Evolutionary conservation across 163 green algal genomes (phyloP).

Genomic region (Volvox carteri): DNA sequence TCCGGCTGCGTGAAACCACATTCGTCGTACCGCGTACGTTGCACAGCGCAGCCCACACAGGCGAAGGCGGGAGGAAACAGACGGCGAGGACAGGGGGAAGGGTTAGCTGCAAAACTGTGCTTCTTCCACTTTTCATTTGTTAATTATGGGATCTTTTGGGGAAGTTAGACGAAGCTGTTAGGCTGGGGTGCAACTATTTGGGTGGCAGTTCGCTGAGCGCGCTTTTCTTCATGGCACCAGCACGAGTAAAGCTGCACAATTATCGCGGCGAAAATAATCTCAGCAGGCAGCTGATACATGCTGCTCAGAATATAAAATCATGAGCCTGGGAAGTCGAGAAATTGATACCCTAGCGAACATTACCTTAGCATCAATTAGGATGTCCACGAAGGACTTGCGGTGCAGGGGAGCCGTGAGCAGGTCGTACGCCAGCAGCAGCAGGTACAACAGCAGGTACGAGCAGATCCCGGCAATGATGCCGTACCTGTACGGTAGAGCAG

Average conservation of each 20-base stretch:
- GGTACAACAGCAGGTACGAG: constrained; percentile 73
- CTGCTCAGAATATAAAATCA: background rate
- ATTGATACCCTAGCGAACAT: background rate
- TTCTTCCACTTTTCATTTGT: no score
- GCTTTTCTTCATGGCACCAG: background rate
- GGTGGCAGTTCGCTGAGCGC: background rate
- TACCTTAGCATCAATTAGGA: constrained; percentile 44
- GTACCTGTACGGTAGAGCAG: no score
- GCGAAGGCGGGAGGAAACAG: no score
- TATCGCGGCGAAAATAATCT: background rate
- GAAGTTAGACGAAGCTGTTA: background rate
- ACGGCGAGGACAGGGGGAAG: no score
- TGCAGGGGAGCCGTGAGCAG: background rate
- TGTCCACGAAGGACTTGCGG: background rate
- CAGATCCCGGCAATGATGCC: constrained; percentile 85
- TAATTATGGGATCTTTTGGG: background rate
- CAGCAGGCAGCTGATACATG: no score
- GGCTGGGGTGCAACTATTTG: background rate
- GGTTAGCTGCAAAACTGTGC: no score
- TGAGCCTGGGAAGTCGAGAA: background rate
- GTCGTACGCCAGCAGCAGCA: constrained; percentile 55
- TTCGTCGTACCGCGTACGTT: background rate
- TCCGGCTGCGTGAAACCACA: constrained; percentile 1
- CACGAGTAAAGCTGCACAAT: no score
- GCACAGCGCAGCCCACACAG: no score